phyloP scores from a whole-genome alignment of 2,329 filamentous ascomycete species.

The Calonectria multiphialidica region DNA sequence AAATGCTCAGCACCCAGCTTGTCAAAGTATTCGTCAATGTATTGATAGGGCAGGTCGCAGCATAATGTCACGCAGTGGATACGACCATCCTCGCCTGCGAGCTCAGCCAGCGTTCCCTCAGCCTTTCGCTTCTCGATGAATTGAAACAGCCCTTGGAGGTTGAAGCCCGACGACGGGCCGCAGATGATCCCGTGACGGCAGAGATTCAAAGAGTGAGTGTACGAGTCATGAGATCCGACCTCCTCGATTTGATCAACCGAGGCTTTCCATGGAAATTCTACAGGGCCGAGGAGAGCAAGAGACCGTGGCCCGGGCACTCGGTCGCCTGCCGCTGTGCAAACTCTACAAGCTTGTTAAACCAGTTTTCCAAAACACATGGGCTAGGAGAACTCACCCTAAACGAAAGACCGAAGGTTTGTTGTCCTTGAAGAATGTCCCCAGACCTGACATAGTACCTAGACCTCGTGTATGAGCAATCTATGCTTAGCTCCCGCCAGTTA shows the following conservation, averaged over 20 bases:
- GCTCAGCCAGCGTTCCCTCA: constrained; percentile 53
- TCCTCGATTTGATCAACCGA: background rate
- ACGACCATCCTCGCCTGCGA: constrained; percentile 58
- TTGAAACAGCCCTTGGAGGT: background rate
- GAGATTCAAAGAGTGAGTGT: background rate
- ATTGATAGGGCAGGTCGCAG: constrained; percentile 74
- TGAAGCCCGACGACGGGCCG: background rate
- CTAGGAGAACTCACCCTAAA: constrained; percentile 36
- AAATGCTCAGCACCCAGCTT: constrained; percentile 64
- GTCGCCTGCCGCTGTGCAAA: constrained; percentile 69
- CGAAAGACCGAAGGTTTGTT: constrained; percentile 60
- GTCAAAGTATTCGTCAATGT: constrained; percentile 70
- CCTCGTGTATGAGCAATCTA: background rate
- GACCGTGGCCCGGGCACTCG: constrained; percentile 70
- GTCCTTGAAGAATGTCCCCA: constrained; percentile 63
- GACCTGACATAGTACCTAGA: constrained; percentile 58
- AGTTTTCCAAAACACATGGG: background rate
- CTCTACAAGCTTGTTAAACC: constrained; percentile 34
- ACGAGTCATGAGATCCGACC: background rate
- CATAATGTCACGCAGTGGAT: constrained; percentile 70
- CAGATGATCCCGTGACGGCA: background rate
- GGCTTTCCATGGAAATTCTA: constrained; percentile 70
- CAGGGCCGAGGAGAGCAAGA: constrained; percentile 59
- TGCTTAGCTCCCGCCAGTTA: background rate
- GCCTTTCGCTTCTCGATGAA: background rate